phyloP scores from a whole-genome alignment of 1,284 basidiomycete genomes.

The Tilletia caries region DNA sequence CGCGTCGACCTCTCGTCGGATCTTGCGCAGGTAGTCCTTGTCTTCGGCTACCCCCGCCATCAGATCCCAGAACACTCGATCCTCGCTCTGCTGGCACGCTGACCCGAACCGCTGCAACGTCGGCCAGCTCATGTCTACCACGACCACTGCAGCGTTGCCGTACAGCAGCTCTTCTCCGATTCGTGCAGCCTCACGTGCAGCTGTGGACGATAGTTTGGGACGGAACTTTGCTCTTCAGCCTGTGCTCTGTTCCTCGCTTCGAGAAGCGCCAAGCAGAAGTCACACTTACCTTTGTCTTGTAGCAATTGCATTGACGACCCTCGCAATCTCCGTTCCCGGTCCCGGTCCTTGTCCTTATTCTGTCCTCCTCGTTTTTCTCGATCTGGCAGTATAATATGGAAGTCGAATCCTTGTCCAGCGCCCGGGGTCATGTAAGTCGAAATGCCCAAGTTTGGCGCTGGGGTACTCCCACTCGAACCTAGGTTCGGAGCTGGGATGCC shows the following conservation, averaged over 20 bases:
- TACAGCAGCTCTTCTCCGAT: constrained; percentile 33
- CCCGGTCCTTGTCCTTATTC: constrained; percentile 32
- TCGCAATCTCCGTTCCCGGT: constrained; percentile 35
- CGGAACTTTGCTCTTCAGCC: not conserved
- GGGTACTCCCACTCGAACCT: not conserved
- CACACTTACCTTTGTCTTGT: constrained; percentile 30
- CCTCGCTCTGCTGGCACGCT: not conserved
- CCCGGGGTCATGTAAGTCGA: constrained; percentile 17
- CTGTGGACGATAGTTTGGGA: not conserved
- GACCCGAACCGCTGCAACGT: constrained; percentile 29
- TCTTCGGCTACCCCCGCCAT: constrained; percentile 1
- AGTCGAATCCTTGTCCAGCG: constrained; percentile 20
- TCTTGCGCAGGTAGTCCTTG: constrained; percentile 10
- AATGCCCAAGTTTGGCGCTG: not conserved
- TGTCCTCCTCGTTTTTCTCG: constrained; percentile 27
- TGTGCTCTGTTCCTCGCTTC: too few species aligned
- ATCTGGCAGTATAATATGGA: constrained; percentile 36
- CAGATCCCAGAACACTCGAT: not conserved
- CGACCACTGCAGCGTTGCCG: constrained; percentile 41
- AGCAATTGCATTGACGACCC: constrained; percentile 32
- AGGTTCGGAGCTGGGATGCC: not conserved
- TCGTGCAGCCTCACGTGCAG: constrained; percentile 33
- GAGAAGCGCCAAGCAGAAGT: too few species aligned
- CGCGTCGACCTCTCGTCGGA: not conserved
- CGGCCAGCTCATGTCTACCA: constrained; percentile 38